Percentiles rank a stretch among this genome's conserved stretches.
These are phyloP conservation scores for Adansonia gregorii DNA, from an alignment of 441 rosid species.

Conservation along the genomic window DNA sequence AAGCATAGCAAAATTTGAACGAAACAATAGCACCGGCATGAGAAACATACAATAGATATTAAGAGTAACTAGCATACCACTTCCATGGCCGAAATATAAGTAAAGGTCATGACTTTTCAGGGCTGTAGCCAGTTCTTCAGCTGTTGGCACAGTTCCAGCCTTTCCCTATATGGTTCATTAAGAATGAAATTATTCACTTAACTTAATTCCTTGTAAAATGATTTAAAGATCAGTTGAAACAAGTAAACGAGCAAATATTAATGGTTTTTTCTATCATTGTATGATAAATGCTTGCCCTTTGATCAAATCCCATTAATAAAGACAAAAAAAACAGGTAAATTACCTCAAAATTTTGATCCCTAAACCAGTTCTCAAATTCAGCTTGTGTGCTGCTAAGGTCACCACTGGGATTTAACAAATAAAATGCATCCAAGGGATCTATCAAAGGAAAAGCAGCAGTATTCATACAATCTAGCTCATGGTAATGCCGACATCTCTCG, in stretches of 20 bases:
- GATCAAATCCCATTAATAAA: not conserved
- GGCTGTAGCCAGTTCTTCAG: constrained; percentile 72
- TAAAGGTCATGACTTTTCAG: constrained; percentile 86
- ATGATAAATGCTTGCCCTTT: not conserved
- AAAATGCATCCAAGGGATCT: constrained; percentile 96
- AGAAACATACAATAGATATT: not conserved
- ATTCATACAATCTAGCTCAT: constrained; percentile 44
- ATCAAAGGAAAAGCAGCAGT: constrained; percentile 63
- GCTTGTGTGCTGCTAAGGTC: constrained; percentile 71
- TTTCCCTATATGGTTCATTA: constrained; percentile 61
- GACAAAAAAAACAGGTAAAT: constrained; percentile 17
- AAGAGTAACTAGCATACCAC: constrained; percentile 56
- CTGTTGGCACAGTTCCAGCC: constrained; percentile 76
- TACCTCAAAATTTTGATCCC: constrained; percentile 84
- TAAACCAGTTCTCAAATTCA: constrained; percentile 79
- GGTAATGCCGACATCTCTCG: constrained; percentile 49
- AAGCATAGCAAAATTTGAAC: not conserved
- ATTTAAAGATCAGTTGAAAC: not conserved
- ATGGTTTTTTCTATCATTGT: not conserved
- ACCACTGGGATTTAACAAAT: constrained; percentile 87
- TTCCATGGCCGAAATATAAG: constrained; percentile 93
- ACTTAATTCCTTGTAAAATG: not conserved
- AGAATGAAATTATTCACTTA: not conserved
- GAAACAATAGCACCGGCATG: not conserved
- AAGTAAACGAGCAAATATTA: not conserved